Evolutionary conservation across 2,329 filamentous ascomycete species (phyloP).

Genomic region (Nannizzia gypsea): DNA sequence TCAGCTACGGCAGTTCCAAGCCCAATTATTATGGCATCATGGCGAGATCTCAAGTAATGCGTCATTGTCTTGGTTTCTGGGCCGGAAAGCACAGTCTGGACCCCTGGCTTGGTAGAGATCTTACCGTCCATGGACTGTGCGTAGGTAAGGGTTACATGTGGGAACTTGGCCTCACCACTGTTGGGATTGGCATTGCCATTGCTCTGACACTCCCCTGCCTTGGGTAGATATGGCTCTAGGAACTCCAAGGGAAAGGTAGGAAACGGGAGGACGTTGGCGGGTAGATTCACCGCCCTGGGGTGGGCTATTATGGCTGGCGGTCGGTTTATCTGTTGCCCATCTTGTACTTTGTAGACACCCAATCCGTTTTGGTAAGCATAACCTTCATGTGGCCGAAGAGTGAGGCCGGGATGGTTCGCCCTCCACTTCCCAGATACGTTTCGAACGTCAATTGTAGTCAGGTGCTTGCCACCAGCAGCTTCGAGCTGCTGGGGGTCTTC

Average conservation of each 20-base stretch:
- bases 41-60: slow-evolving; percentile 72
- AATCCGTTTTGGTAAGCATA: slow-evolving; percentile 35
- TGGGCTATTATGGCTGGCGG: slow-evolving; percentile 8
- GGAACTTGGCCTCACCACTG: slow-evolving; percentile 26
- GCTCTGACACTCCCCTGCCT: slow-evolving; percentile 10
- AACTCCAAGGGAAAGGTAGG: slow-evolving; percentile 35
- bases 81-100: slow-evolving; percentile 74
- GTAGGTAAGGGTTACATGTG: slow-evolving; percentile 70
- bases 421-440: slow-evolving; percentile 40
- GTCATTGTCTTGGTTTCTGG: slow-evolving; percentile 83
- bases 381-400: slow-evolving; percentile 35
- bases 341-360: slow-evolving; percentile 28
- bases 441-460: slow-evolving; percentile 38
- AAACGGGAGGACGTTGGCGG: slow-evolving; percentile 35
- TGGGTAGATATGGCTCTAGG: slow-evolving; percentile 43
- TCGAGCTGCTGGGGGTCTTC: slow-evolving; percentile 34
- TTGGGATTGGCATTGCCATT: not conserved
- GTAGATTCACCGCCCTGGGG: slow-evolving; percentile 15
- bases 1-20: slow-evolving; percentile 75
- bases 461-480: slow-evolving; percentile 36
- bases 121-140: slow-evolving; percentile 80
- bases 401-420: slow-evolving; percentile 33
- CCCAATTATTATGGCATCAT: slow-evolving; percentile 77
- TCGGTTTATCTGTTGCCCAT: slow-evolving; percentile 11
- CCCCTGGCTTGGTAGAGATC: slow-evolving; percentile 62